A percentile compares a stretch with the other conserved stretches of the same genome.
Evolutionary conservation across 345 rosid genomes (phyloP).

Genomic region (Pseudoturritis turrita): DNA sequence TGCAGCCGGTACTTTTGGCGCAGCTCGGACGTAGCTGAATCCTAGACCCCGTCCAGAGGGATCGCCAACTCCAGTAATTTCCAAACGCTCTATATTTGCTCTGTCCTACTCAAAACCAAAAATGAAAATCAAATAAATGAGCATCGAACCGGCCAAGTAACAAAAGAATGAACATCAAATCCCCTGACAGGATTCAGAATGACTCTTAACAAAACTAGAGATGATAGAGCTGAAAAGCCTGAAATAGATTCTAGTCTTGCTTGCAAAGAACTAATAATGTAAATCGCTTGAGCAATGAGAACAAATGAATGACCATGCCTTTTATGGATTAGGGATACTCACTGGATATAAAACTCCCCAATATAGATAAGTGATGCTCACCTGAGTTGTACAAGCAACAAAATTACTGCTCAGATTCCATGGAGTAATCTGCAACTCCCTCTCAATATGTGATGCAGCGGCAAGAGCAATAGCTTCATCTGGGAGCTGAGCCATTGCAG

Average conservation of each 20-base stretch:
- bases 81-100: conserved; percentile 93
- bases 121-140: conserved; percentile 11
- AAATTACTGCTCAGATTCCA: conserved; percentile 96
- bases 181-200: neutral
- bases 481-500: conserved; percentile 90
- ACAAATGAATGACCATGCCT: neutral
- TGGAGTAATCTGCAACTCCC: conserved; percentile 94
- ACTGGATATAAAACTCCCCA: neutral
- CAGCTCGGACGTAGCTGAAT: conserved; percentile 88
- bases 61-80: conserved; percentile 98
- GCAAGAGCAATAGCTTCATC: conserved; percentile 94
- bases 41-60: conserved; percentile 98
- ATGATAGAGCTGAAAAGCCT: neutral
- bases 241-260: conserved; percentile 17
- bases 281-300: neutral
- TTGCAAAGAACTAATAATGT: neutral
- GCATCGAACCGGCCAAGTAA: neutral
- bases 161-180: neutral
- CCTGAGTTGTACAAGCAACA: conserved; percentile 94
- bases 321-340: neutral
- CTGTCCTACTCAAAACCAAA: conserved; percentile 61
- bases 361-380: conserved; percentile 23
- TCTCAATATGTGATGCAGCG: conserved; percentile 94
- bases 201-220: neutral
- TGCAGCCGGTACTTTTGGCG: conserved; percentile 81